Base-by-base conservation (phyloP, 2,329 filamentous ascomycete genomes). In the Colletotrichum phormii region DNA sequence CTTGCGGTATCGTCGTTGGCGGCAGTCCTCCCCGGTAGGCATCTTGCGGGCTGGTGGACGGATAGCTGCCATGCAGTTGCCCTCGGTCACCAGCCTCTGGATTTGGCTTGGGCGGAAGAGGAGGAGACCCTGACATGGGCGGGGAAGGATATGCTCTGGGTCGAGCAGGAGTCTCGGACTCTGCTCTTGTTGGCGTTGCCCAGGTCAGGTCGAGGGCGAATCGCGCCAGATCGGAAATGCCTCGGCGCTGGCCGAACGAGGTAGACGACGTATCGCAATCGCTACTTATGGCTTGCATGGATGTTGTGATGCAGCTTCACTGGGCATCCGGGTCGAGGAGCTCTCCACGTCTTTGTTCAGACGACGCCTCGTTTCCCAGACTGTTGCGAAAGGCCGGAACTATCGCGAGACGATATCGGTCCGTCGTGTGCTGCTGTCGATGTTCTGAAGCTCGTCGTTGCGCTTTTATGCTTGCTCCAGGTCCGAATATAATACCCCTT, bases 81-180 rank as follows among this genome's bases (percentile, higher is more conserved):
- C 85, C 84, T 82, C 87, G 86, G 82, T 89, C 86, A 82, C 85
- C 86, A 79, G 86, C 86, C 83, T 90, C 88, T 82, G 85, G 87
- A 81, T 86, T 86, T 85, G 84, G 81, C 85, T 89, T 90, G 81
- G 87, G 85, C 82, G 89, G 88, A 78, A 88, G 84, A 77, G 87
- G 87, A 79, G 90, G 89, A 86, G 91, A 92, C 81, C 89, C 90
- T 86, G 91, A 92, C 91, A 93, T 93, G 87, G 91, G 91, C 85
- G 91, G 91, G 87, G 91, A 93, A 81, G 90, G 91, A 84, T 93
- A 93, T 81, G 88, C 89, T 86, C 86, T 86, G 80, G 85, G 85
- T 79, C 85, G 86, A 84, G 86, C 85, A 85, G 84, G 81, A 81
- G 84, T 84, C 82, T 86, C 85, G 80, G 84, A 86, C 85, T 87